phyloP scores from a whole-genome alignment of 2,329 filamentous ascomycete genomes.

The Balansia obtecta region DNA sequence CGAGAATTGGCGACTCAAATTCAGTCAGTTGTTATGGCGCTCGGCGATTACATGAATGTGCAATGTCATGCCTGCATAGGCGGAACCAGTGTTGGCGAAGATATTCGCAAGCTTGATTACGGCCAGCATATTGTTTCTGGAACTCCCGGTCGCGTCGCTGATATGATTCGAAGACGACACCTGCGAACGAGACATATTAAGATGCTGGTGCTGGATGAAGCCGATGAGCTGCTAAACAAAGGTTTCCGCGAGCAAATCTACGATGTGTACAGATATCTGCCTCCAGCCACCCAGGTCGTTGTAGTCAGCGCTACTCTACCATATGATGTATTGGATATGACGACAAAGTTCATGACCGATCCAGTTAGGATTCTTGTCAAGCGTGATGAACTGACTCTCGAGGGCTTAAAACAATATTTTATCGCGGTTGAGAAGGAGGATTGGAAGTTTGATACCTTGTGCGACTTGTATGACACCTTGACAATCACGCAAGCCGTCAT shows the following conservation, averaged over 20 bases:
- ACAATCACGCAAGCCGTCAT: constrained; percentile 99
- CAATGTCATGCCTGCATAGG: constrained; percentile 98
- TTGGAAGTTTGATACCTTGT: constrained; percentile 98
- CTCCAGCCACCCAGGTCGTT: constrained; percentile 94
- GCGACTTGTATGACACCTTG: constrained; percentile 95
- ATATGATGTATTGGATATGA: constrained; percentile 98
- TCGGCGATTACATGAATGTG: constrained; percentile 99
- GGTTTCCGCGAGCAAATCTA: constrained; percentile 98
- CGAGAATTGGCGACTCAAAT: constrained; percentile 97
- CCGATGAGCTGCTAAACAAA: constrained; percentile 64
- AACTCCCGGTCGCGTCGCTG: constrained; percentile 81
- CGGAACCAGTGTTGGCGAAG: constrained; percentile 93
- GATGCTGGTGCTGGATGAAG: constrained; percentile 51
- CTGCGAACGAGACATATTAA: constrained; percentile 50
- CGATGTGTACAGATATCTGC: constrained; percentile 94
- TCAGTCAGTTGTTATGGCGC: constrained; percentile 95
- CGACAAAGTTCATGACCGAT: constrained; percentile 99
- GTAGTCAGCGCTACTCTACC: constrained; percentile 93
- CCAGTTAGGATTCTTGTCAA: constrained; percentile 94
- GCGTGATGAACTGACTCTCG: constrained; percentile 94
- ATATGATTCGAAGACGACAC: constrained; percentile 48
- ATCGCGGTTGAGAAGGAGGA: constrained; percentile 99
- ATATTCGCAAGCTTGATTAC: constrained; percentile 94
- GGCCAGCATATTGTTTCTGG: constrained; percentile 96
- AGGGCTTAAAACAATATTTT: constrained; percentile 97